These are phyloP conservation scores for Jacaranda mimosifolia DNA, from an alignment of 257 asterid genomes.

Conservation along the genomic window DNA sequence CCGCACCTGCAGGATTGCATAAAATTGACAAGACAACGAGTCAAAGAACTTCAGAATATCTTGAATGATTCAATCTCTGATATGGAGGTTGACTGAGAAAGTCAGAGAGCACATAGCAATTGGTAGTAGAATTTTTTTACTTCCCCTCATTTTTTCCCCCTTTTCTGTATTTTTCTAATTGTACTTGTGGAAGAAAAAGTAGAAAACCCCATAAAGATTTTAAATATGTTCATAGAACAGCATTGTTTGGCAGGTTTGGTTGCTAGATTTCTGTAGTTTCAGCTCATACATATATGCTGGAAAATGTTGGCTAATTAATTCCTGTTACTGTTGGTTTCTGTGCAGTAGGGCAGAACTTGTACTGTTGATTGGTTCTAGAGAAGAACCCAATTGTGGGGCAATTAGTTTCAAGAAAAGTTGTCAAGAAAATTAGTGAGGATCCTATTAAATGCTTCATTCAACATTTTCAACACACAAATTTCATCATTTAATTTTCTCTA, in stretches of 20 bases:
- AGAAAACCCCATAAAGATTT: neutral
- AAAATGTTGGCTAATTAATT: conserved; percentile 3
- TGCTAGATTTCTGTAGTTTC: conserved; percentile 18
- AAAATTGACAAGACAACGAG: conserved; percentile 64
- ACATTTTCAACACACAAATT: too few species aligned
- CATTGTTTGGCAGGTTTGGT: conserved; percentile 30
- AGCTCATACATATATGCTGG: neutral
- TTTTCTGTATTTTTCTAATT: conserved; percentile 17
- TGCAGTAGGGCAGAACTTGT: neutral
- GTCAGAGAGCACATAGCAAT: neutral
- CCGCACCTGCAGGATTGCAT: conserved; percentile 71
- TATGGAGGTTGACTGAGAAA: conserved; percentile 71
- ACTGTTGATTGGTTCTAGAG: neutral
- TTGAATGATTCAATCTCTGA: conserved; percentile 73
- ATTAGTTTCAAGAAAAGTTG: too few species aligned
- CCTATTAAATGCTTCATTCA: too few species aligned
- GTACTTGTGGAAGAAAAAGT: conserved; percentile 28
- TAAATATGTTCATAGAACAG: conserved; percentile 23
- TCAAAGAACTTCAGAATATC: conserved; percentile 67
- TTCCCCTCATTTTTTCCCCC: neutral
- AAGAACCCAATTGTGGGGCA: too few species aligned
- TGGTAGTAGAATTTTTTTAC: neutral
- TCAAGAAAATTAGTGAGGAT: too few species aligned
- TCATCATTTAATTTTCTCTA: too few species aligned
- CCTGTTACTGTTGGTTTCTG: neutral